Evolutionary conservation across 352 stramenopile genomes (phyloP), one percentile per base, ranked within the genome.

Genomic region (Phytophthora cactorum): DNA sequence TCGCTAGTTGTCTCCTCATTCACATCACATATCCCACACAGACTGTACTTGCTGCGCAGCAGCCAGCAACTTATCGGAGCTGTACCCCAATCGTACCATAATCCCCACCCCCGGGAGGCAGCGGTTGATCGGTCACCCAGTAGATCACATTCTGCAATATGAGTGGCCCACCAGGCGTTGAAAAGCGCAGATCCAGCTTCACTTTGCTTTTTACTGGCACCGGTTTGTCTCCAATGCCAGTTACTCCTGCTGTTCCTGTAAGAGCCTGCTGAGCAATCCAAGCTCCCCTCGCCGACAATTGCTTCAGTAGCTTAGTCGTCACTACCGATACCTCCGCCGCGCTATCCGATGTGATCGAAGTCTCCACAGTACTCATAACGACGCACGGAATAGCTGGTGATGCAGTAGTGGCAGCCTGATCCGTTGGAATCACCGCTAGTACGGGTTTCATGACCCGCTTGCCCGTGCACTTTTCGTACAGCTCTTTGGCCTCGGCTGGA

Each of bases 111-210:
- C n/a, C n/a, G n/a, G n/a, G n/a, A n/a, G n/a, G n/a, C n/a, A n/a
- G n/a, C n/a, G n/a, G n/a, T n/a, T n/a, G n/a, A n/a, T n/a, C n/a
- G n/a, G n/a, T n/a, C n/a, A n/a, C n/a, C n/a, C n/a, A n/a, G n/a
- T n/a, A n/a, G n/a, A n/a, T n/a, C 29, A 69, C 15, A 49, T 69
- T 59, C 4, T 38, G 36, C 10, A 69, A 45, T 14, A 64, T 22
- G 3, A 69, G 41, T 1, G 52, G 17, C 1, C 60, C 60, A 31
- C 53, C 62, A 8, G 46, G 54, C 10, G 53, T 64, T 14, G 29
- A 64, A 59, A 70, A 70, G 5, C 38, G 17, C 28, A 70, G 39
- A 60, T 65, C 34, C 2, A 65, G 32, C 25, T 70, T 64, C 9
- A 60, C 31, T 46, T 65, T 70, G 34, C 43, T 60, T 15, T 56